A percentile compares a stretch with the other conserved stretches of the same genome.
Conservation (phyloP, 23 red algal genomes). For the Chondrus crispus region DNA sequence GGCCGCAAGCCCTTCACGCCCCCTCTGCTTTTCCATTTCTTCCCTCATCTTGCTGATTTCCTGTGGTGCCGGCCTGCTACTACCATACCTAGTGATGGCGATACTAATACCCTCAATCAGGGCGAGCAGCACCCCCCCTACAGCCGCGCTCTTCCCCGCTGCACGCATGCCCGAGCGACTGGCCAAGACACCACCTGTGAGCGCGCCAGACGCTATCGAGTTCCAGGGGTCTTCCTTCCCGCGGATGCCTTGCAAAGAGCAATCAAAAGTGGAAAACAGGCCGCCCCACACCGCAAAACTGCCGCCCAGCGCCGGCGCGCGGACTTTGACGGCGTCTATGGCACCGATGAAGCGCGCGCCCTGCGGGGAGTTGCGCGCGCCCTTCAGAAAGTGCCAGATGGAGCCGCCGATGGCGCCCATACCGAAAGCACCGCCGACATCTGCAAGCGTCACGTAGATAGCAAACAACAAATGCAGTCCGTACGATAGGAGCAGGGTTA, state of each 20-base stretch:
- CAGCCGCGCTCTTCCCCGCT: slow-evolving; percentile 63
- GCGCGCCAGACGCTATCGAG: slow-evolving; percentile 82
- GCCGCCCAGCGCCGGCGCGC: slow-evolving; percentile 82
- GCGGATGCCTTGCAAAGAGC: slow-evolving; percentile 77
- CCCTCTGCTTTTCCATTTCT: slow-evolving; percentile 42
- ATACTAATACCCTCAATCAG: slow-evolving; percentile 95
- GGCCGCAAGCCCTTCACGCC: slow-evolving; percentile 29
- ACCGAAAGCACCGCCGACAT: slow-evolving; percentile 95
- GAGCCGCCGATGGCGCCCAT: slow-evolving; percentile 97
- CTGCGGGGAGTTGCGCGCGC: slow-evolving; percentile 86
- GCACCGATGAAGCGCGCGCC: slow-evolving; percentile 86
- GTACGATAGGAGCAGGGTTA: no score
- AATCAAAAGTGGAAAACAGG: slow-evolving; percentile 99
- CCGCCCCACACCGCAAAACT: slow-evolving; percentile 99
- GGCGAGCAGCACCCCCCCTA: slow-evolving; percentile 90
- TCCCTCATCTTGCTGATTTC: slow-evolving; percentile 41
- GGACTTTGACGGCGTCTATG: slow-evolving; percentile 92
- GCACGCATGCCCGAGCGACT: slow-evolving; percentile 73
- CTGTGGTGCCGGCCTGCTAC: slow-evolving; percentile 8
- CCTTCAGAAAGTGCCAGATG: slow-evolving; percentile 96
- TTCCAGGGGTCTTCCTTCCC: slow-evolving; percentile 97
- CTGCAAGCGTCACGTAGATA: slow-evolving; percentile 27
- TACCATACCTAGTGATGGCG: slow-evolving; percentile 36
- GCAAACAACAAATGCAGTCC: no score
- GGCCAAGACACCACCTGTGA: slow-evolving; percentile 90